A percentile compares a stretch with the other conserved stretches of the same genome.
Evolutionary conservation across 495 filamentous ascomycete genomes (phyloP).

Genomic region (Talaromyces liani): DNA sequence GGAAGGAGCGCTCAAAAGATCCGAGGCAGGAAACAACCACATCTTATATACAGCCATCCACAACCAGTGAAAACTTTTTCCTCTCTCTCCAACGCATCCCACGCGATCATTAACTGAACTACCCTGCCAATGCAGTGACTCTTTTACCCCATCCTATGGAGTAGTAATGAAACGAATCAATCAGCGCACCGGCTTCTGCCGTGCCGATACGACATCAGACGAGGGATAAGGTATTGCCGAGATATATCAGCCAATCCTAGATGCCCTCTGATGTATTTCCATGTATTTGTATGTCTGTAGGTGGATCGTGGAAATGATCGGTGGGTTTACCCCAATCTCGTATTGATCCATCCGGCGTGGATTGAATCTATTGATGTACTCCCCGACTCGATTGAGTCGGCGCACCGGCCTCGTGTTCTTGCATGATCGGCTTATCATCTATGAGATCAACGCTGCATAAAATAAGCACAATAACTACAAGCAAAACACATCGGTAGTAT

Average conservation of each 20-base stretch:
- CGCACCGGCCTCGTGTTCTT: neutral
- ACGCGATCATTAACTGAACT: neutral
- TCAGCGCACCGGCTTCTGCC: neutral
- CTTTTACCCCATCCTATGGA: neutral
- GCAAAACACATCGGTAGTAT: no score
- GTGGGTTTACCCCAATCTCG: neutral
- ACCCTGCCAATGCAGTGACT: neutral
- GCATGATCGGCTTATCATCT: neutral
- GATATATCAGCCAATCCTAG: neutral
- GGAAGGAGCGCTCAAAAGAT: neutral
- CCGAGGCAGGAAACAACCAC: neutral
- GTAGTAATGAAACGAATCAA: neutral
- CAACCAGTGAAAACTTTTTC: neutral
- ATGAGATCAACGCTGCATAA: neutral
- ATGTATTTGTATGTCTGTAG: neutral
- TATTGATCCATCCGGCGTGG: neutral
- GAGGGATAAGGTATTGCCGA: neutral
- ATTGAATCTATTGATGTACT: neutral
- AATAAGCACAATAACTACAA: no score
- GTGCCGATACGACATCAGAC: neutral
- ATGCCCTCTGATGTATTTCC: neutral
- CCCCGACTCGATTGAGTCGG: neutral
- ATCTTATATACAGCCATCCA: neutral
- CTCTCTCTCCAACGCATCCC: neutral
- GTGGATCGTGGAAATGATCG: neutral